A percentile compares a stretch with the other conserved stretches of the same genome.
These are phyloP conservation scores for Pseudonitzschia delicatissima DNA, from an alignment of 108 stramenopile species.

Conservation along the genomic window DNA sequence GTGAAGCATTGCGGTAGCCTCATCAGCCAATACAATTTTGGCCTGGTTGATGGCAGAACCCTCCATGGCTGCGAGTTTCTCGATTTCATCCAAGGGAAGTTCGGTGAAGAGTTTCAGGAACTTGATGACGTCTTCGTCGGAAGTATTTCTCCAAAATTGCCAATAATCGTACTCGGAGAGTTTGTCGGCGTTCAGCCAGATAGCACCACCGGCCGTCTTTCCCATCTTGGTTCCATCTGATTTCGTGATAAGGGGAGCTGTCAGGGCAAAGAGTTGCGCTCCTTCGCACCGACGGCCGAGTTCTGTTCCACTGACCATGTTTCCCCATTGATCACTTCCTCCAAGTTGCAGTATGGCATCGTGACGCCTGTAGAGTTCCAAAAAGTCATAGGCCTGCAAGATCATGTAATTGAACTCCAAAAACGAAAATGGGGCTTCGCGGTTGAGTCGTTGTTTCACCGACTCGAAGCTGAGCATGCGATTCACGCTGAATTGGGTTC, in stretches of 20 bases:
- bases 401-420: constrained; percentile 99
- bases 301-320: constrained; percentile 94
- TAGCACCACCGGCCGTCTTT: constrained; percentile 94
- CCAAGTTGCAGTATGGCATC: constrained; percentile 89
- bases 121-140: constrained; percentile 90
- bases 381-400: constrained; percentile 97
- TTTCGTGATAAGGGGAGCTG: constrained; percentile 97
- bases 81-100: constrained; percentile 84
- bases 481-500: constrained; percentile 96
- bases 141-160: constrained; percentile 98
- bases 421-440: constrained; percentile 93
- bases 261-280: constrained; percentile 89
- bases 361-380: constrained; percentile 86
- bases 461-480: constrained; percentile 95
- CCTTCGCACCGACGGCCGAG: constrained; percentile 84
- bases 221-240: constrained; percentile 99
- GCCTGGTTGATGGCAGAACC: constrained; percentile 91
- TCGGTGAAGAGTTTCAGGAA: constrained; percentile 95
- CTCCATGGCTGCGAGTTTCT: constrained; percentile 49
- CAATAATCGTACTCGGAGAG: constrained; percentile 96
- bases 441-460: constrained; percentile 87
- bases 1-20: constrained; percentile 91
- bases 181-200: constrained; percentile 93
- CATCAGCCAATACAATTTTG: constrained; percentile 94
- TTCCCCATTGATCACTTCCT: constrained; percentile 99